phyloP scores from a whole-genome alignment of 768 basidiomycete genomes.

The Rhizopogon rudus region DNA sequence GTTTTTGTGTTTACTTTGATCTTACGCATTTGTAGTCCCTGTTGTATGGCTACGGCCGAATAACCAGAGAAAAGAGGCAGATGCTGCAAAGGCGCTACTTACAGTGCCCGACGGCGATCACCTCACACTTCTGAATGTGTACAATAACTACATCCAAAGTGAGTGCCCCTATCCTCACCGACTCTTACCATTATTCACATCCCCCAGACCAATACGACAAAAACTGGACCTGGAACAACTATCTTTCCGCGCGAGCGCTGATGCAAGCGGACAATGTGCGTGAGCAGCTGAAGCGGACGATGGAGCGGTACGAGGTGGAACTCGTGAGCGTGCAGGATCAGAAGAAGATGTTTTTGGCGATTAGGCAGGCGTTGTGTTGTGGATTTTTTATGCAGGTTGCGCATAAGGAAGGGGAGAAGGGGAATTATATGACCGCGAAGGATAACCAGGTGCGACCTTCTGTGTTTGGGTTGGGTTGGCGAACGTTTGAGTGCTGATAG shows the following conservation, averaged over 20 bases:
- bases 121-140: slow-evolving; percentile 90
- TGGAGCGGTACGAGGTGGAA: slow-evolving; percentile 88
- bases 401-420: slow-evolving; percentile 90
- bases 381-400: slow-evolving; percentile 99
- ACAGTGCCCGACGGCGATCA: slow-evolving; percentile 97
- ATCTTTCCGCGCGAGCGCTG: slow-evolving; percentile 77
- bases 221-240: slow-evolving; percentile 91
- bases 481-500: not conserved
- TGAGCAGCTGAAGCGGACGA: slow-evolving; percentile 78
- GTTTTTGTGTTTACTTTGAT: not conserved
- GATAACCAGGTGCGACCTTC: slow-evolving; percentile 72
- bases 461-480: not conserved
- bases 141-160: slow-evolving; percentile 88
- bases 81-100: slow-evolving; percentile 83
- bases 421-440: slow-evolving; percentile 86
- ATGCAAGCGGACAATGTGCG: slow-evolving; percentile 93
- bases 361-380: slow-evolving; percentile 80
- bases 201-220: slow-evolving; percentile 66
- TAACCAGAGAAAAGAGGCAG: slow-evolving; percentile 85
- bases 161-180: slow-evolving; percentile 19
- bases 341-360: slow-evolving; percentile 63
- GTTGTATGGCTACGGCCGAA: slow-evolving; percentile 93
- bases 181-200: not conserved
- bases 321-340: slow-evolving; percentile 65
- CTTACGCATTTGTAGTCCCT: slow-evolving; percentile 43